Conservation (phyloP, 2,329 filamentous ascomycete genomes). For the Leptodontidium sp. region DNA sequence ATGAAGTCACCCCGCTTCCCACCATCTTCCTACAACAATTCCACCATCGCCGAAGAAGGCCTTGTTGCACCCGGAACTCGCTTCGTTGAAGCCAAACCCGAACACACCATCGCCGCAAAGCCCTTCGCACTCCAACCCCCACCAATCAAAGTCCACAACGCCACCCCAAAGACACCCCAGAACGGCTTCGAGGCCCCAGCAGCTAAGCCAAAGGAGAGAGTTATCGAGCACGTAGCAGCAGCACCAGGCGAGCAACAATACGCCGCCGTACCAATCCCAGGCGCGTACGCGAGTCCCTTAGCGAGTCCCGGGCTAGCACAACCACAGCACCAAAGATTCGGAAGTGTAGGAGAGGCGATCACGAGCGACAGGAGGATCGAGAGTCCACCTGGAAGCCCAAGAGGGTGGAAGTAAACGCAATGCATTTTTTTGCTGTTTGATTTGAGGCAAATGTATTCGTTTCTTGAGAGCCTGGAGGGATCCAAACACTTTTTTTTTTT, state of each 20-base stretch:
- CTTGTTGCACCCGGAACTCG: constrained; percentile 52
- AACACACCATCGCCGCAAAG: constrained; percentile 62
- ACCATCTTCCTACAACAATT: constrained; percentile 60
- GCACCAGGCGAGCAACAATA: constrained; percentile 86
- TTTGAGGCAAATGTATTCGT: constrained; percentile 16
- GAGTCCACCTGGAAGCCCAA: constrained; percentile 45
- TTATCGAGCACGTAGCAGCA: constrained; percentile 70
- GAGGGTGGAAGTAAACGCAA: constrained; percentile 38
- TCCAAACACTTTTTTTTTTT: constrained; percentile 4
- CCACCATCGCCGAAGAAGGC: constrained; percentile 61
- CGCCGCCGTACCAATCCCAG: constrained; percentile 86
- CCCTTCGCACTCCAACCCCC: constrained; percentile 90
- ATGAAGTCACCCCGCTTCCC: constrained; percentile 63
- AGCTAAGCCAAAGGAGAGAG: constrained; percentile 44
- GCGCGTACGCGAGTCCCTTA: constrained; percentile 72
- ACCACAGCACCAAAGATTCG: constrained; percentile 47
- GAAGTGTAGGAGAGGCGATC: constrained; percentile 43
- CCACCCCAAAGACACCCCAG: constrained; percentile 75
- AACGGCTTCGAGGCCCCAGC: constrained; percentile 64
- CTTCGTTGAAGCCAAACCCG: constrained; percentile 68
- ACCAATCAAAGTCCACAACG: constrained; percentile 77
- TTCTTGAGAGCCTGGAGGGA: constrained; percentile 20
- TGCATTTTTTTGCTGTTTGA: constrained; percentile 3
- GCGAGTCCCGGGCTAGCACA: constrained; percentile 56
- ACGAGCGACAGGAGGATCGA: constrained; percentile 44